Base-by-base conservation (phyloP, 345 rosid genomes). In the Bruguiera sexangula region DNA sequence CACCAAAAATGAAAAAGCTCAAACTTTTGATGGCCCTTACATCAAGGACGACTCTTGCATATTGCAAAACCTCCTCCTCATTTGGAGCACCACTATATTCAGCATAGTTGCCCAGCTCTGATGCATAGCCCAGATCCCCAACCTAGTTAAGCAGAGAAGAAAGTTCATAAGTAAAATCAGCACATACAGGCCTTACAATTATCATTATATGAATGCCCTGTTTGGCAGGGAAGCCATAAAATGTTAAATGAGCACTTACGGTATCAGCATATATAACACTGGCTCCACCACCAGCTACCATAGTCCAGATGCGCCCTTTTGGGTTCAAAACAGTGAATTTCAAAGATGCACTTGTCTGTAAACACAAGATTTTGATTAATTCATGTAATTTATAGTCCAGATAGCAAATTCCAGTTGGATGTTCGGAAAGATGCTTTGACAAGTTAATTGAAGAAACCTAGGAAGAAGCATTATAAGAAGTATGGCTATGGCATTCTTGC, bases 231-330 rank as follows among this genome's bases (percentile, higher is more conserved):
- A 27, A 37, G 60, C 15, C 16, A 32, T 11, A 60, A 46, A 10
- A 60, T 32, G 72, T 18, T 27, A 24, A 27, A 19, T 19, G 54
- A 69, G 26, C 6, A 58, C 90, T 83, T 69, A 95, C 98, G 4
- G 98, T 95, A 72, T 95, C 98, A 24, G 96, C 99, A 83, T 95
- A 92, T 68, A 95, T 95, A 48, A 95, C 97, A 77, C 99, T 95
- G 53, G 99, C 99, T 78, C 97, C 96, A 37, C 98, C 99, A 68
- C 99, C 99, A 66, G 98, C 99, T 46, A 95, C 99, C 98, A 92
- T 95, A 3, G 98, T 95, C 99, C 99, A 95, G 64, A 92, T 92
- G 48, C 96, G 91, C 57, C 99, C 99, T 79, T 89, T 90, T 20
- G 94, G 87, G 71, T 95, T 95, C 89, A 95, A 78, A 70, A 95